phyloP scores from a whole-genome alignment of 2,329 filamentous ascomycete genomes.

The Raffaelea ambrosiae region DNA sequence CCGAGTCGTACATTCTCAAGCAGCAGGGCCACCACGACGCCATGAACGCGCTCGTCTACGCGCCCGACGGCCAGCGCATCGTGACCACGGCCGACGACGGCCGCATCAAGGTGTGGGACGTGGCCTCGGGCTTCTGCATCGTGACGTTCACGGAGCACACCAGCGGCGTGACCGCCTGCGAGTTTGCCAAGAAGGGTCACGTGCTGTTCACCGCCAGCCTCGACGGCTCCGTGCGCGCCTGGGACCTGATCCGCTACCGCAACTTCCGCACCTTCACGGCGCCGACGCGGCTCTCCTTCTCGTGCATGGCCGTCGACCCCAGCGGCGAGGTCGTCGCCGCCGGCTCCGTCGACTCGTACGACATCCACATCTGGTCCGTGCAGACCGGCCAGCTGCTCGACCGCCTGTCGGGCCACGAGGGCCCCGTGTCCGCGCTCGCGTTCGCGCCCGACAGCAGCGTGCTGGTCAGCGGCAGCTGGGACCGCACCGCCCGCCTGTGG shows the following conservation, averaged over 20 bases:
- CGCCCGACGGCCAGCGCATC: slow-evolving; percentile 85
- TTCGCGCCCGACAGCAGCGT: slow-evolving; percentile 82
- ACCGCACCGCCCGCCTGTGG: slow-evolving; percentile 92
- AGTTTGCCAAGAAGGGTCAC: slow-evolving; percentile 91
- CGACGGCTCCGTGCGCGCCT: slow-evolving; percentile 88
- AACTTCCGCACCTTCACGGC: slow-evolving; percentile 98
- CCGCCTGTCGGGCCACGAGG: slow-evolving; percentile 84
- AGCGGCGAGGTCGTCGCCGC: slow-evolving; percentile 95
- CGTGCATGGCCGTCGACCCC: slow-evolving; percentile 90
- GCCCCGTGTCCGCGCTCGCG: slow-evolving; percentile 77
- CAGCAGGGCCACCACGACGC: slow-evolving; percentile 96
- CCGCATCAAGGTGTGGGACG: slow-evolving; percentile 98
- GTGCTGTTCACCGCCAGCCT: slow-evolving; percentile 93
- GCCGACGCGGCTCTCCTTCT: slow-evolving; percentile 83
- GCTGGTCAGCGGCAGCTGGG: slow-evolving; percentile 91
- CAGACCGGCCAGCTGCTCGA: slow-evolving; percentile 95
- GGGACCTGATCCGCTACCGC: slow-evolving; percentile 91
- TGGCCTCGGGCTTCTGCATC: slow-evolving; percentile 84
- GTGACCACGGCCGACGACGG: slow-evolving; percentile 94
- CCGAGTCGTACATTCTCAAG: slow-evolving; percentile 96
- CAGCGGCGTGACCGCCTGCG: slow-evolving; percentile 85
- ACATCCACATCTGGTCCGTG: slow-evolving; percentile 97
- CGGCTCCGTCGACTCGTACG: slow-evolving; percentile 90
- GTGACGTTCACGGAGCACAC: slow-evolving; percentile 98
- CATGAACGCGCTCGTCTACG: slow-evolving; percentile 88